Conservation (phyloP, 768 basidiomycete species). For the Leccinum boreale region DNA sequence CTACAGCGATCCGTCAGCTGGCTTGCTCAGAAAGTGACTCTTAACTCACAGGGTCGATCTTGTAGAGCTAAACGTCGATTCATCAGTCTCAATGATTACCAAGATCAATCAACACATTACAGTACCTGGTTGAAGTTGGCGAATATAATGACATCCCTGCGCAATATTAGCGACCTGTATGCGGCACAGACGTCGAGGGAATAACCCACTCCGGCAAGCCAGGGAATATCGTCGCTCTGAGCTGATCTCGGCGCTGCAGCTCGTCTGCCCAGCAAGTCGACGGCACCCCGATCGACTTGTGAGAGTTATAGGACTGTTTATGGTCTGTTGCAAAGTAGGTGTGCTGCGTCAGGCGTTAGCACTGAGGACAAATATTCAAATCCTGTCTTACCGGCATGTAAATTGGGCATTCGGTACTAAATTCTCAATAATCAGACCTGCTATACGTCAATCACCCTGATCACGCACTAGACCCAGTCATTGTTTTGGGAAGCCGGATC, state of each 20-base stretch:
- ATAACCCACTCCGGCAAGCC: conserved; percentile 38
- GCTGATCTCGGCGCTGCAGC: conserved; percentile 33
- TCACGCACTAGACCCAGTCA: conserved; percentile 44
- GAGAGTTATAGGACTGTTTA: conserved; percentile 38
- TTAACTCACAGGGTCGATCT: conserved; percentile 38
- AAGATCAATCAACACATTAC: conserved; percentile 5
- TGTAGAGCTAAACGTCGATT: conserved; percentile 37
- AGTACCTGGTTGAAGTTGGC: conserved; percentile 53
- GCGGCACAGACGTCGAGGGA: background rate
- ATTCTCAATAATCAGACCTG: conserved; percentile 4
- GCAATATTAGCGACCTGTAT: background rate
- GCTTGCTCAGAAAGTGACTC: background rate
- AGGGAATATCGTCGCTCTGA: conserved; percentile 42
- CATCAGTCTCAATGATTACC: conserved; percentile 6
- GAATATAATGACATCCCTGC: conserved; percentile 44
- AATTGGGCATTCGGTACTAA: conserved; percentile 42
- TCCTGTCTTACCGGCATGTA: conserved; percentile 41
- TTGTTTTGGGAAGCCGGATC: conserved; percentile 40
- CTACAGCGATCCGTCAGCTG: conserved; percentile 21
- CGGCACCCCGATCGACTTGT: conserved; percentile 7
- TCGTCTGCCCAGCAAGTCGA: conserved; percentile 39
- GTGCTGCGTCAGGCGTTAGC: conserved; percentile 30
- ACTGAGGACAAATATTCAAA: background rate
- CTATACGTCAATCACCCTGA: background rate
- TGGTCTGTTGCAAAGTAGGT: conserved; percentile 51